Base-by-base conservation (phyloP, 495 filamentous ascomycete genomes). In the Viridothelium virens region DNA sequence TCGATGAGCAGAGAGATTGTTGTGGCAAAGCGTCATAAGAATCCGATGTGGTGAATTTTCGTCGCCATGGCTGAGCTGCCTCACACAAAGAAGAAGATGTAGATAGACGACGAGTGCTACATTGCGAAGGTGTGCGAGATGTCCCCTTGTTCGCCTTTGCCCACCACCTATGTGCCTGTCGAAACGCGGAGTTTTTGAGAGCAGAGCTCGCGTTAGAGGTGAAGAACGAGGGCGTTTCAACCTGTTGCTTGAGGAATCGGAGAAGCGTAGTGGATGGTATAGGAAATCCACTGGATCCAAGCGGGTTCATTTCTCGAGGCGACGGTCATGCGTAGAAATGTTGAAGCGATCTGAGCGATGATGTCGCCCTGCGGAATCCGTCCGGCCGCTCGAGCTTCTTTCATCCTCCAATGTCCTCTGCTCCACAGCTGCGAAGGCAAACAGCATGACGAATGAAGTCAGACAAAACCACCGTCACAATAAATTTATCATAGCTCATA, bases 221-320 rank as follows among this genome's bases (percentile, higher is more conserved):
- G 31, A 47, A 41, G 25, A 47, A 41, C 14, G 38, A 37, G 14
- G 41, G 31, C 2, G 34, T 2, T 18, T 38, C 64, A 38, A 18
- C 36, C 38, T 66, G 64, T 3, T 50, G 25, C 31, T 38, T 38
- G 7, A 66, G 64, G 31, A 66, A 66, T 11, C 53, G 38, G 14
- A 66, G 50, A 18, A 66, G 53, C 7, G 31, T 36, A 14, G 64
- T 16, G 16, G 64, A 66, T 41, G 64, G 50, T 11, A 48, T 53
- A 33, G 64, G 53, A 56, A 66, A 7, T n/a, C 47, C 14, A 12
- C 64, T 25, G 4, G 16, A 12, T 61, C 47, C 36, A 11, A 41
- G 47, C 16, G 53, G 64, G 37, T 61, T 66, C 64, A 66, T 66
- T 33, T 39, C 63, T 65, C 33, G 63, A 36, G 53, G 31, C 2